Conservation (phyloP, 2,329 filamentous ascomycete species). For the Aspergillus quadricinctus region DNA sequence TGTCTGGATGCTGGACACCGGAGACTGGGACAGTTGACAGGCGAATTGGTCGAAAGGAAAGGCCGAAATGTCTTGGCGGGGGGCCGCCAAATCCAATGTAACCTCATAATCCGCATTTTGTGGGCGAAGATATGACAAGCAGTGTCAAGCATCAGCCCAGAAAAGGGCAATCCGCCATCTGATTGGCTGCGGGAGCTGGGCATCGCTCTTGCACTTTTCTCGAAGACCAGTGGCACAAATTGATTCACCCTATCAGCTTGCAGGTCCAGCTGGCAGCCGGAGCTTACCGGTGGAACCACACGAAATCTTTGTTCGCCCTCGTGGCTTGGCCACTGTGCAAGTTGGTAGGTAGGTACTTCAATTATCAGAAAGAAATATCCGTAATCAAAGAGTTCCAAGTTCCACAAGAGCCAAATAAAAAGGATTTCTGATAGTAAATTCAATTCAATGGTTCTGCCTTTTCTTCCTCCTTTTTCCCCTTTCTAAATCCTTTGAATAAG, state of each 20-base stretch:
- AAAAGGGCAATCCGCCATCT: neutral
- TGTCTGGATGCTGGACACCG: neutral
- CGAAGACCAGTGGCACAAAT: conserved; percentile 3
- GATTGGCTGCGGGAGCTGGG: conserved; percentile 6
- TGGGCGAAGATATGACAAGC: conserved; percentile 15
- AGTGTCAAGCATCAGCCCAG: conserved; percentile 18
- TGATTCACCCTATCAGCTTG: neutral
- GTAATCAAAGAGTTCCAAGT: too few species aligned
- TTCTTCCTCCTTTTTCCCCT: neutral
- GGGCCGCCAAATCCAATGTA: conserved; percentile 26
- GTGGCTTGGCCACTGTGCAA: neutral
- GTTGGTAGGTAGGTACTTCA: neutral
- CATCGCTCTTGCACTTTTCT: conserved; percentile 4
- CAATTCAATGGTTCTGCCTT: neutral
- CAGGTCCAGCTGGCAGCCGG: conserved; percentile 6
- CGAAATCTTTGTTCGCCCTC: conserved; percentile 5
- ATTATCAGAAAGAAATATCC: neutral
- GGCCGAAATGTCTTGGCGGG: conserved; percentile 2
- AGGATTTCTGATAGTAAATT: neutral
- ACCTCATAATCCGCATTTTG: conserved; percentile 18
- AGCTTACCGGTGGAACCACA: conserved; percentile 1
- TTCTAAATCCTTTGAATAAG: neutral
- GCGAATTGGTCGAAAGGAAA: conserved; percentile 4
- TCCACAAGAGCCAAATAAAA: neutral
- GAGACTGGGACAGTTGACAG: conserved; percentile 1